phyloP scores from a whole-genome alignment of 108 stramenopile species.

The Pseudonitzschia pungens region DNA sequence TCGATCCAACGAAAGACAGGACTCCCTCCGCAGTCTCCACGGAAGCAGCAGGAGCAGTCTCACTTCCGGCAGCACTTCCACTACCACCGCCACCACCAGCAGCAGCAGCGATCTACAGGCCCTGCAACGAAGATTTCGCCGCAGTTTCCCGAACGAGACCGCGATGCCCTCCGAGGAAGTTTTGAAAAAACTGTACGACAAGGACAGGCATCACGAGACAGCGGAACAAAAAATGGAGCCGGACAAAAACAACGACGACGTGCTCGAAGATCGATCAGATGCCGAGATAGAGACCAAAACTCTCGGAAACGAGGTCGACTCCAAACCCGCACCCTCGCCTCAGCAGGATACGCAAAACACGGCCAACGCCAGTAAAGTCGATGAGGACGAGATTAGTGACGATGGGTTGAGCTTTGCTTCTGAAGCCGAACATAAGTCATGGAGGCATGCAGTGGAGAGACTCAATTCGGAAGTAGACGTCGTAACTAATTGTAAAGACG shows the following conservation, averaged over 20 bases:
- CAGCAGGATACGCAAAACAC: neutral
- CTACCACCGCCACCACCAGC: no score
- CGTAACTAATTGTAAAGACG: neutral
- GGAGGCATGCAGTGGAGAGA: neutral
- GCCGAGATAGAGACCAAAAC: neutral
- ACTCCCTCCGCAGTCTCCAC: no score
- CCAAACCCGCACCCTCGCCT: neutral
- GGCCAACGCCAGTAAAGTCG: neutral
- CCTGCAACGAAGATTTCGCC: neutral
- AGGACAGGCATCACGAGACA: neutral
- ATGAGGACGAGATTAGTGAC: neutral
- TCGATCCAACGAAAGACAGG: no score
- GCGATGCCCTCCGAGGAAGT: neutral
- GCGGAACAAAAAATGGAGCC: neutral
- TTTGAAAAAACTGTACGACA: neutral
- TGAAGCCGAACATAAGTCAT: neutral
- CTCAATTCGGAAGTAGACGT: neutral
- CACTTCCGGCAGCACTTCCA: no score
- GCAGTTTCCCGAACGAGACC: neutral
- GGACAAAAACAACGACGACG: neutral
- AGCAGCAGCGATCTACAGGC: no score
- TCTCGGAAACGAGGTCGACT: neutral
- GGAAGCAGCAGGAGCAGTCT: no score
- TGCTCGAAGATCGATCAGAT: no score
- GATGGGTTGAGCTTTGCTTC: neutral